These are phyloP conservation scores for Limonomyces culmigenus DNA, from an alignment of 1,284 basidiomycete genomes.

Conservation along the genomic window DNA sequence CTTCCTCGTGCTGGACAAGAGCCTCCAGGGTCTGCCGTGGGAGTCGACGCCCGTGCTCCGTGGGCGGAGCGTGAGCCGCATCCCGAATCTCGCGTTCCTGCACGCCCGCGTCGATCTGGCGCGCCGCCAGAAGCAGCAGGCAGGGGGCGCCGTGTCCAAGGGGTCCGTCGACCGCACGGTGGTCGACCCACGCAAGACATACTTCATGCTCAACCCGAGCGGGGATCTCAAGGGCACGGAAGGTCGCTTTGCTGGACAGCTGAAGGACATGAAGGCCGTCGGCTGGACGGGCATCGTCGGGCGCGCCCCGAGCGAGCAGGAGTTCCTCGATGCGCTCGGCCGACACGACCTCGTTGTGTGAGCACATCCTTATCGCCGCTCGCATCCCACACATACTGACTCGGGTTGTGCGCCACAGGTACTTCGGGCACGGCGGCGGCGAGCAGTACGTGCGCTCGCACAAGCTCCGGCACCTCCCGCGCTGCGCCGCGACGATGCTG, in stretches of 20 bases:
- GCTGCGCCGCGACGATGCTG: conserved; percentile 88
- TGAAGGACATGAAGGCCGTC: conserved; percentile 43
- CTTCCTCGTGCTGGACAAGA: conserved; percentile 86
- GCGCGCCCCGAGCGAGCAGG: conserved; percentile 62
- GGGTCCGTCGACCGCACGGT: conserved; percentile 24
- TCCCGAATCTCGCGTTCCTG: conserved; percentile 82
- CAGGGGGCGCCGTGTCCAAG: neutral
- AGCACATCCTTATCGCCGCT: conserved; percentile 16
- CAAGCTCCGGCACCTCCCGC: conserved; percentile 63
- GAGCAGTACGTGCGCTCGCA: conserved; percentile 88
- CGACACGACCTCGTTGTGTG: conserved; percentile 74
- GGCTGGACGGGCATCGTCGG: conserved; percentile 82
- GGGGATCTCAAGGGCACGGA: conserved; percentile 82
- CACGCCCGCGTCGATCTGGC: conserved; percentile 63
- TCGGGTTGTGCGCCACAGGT: conserved; percentile 28
- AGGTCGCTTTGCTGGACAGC: conserved; percentile 65
- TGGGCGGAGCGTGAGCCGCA: conserved; percentile 75
- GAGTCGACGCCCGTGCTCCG: conserved; percentile 84
- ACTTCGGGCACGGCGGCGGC: conserved; percentile 93
- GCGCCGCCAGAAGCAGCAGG: conserved; percentile 16
- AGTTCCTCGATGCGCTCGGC: conserved; percentile 56
- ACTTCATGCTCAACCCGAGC: conserved; percentile 84
- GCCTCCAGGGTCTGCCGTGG: conserved; percentile 86
- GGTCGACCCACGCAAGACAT: conserved; percentile 55
- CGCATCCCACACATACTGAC: conserved; percentile 1